Evolutionary conservation across 2,329 filamentous ascomycete species (phyloP).

Genomic region (Hymenoscyphus salicellus): DNA sequence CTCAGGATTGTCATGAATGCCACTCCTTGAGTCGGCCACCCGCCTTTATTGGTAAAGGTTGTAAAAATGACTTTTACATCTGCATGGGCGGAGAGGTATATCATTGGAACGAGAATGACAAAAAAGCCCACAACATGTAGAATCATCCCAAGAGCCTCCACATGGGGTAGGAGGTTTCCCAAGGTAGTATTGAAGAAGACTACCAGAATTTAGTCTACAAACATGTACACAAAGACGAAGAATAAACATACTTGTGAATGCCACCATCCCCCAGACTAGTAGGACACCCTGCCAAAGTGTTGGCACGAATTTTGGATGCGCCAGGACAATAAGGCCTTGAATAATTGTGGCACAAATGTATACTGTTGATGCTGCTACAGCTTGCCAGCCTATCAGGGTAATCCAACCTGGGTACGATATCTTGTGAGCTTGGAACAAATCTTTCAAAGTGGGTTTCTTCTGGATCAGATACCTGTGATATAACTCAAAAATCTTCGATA

Average conservation of each 20-base stretch:
- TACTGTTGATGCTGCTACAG: slow-evolving; percentile 1
- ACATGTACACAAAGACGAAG: slow-evolving; percentile 1
- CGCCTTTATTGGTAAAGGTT: slow-evolving; percentile 17
- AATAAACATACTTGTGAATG: slow-evolving; percentile 4
- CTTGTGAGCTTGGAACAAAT: neutral
- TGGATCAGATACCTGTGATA: slow-evolving; percentile 1
- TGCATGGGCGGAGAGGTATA: slow-evolving; percentile 10
- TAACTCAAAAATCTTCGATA: slow-evolving; percentile 8
- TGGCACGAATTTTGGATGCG: neutral
- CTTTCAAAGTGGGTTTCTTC: neutral
- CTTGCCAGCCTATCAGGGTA: slow-evolving; percentile 24
- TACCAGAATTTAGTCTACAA: slow-evolving; percentile 2
- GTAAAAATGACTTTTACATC: slow-evolving; percentile 12
- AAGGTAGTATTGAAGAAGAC: slow-evolving; percentile 15
- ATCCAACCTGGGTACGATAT: slow-evolving; percentile 8
- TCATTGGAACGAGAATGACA: slow-evolving; percentile 9
- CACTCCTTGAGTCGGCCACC: slow-evolving; percentile 13
- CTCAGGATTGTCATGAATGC: slow-evolving; percentile 11
- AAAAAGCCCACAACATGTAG: slow-evolving; percentile 13
- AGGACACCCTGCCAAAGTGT: slow-evolving; percentile 6
- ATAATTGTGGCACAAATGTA: slow-evolving; percentile 4
- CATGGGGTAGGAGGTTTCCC: slow-evolving; percentile 3
- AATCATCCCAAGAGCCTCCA: slow-evolving; percentile 12
- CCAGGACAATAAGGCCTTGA: slow-evolving; percentile 7
- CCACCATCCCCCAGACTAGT: slow-evolving; percentile 1